Evolutionary conservation across 2,329 filamentous ascomycete species (phyloP).

Genomic region (Grosmannia serpens): DNA sequence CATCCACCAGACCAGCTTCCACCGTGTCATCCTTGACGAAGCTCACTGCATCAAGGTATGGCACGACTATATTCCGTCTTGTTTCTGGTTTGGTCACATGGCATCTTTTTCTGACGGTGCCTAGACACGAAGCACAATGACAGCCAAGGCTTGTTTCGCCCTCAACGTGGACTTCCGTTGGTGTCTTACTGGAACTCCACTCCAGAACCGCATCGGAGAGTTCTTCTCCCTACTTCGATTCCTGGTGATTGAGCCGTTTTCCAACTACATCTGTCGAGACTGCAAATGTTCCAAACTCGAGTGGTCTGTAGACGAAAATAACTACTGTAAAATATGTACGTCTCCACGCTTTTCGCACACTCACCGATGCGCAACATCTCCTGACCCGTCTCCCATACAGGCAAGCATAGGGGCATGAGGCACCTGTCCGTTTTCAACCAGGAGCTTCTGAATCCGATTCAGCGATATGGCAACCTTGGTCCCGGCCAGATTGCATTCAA

Average conservation of each 20-base stretch:
- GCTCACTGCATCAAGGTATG: constrained; percentile 68
- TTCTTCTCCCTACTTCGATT: constrained; percentile 94
- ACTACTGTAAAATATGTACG: constrained; percentile 24
- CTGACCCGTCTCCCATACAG: constrained; percentile 23
- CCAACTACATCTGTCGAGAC: constrained; percentile 85
- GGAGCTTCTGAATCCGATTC: constrained; percentile 79
- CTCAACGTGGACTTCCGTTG: constrained; percentile 82
- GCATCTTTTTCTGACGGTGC: no score
- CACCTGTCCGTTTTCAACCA: constrained; percentile 56
- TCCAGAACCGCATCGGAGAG: constrained; percentile 95
- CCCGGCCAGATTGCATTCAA: constrained; percentile 59
- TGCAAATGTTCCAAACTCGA: constrained; percentile 73
- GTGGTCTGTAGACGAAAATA: constrained; percentile 66
- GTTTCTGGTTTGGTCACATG: not conserved
- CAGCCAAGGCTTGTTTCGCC: constrained; percentile 90
- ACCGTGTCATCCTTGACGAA: constrained; percentile 88
- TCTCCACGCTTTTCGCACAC: not conserved
- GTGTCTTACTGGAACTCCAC: constrained; percentile 88
- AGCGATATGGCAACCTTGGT: constrained; percentile 47
- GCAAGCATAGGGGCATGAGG: constrained; percentile 41
- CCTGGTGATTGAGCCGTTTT: constrained; percentile 76
- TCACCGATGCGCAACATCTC: not conserved
- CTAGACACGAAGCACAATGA: constrained; percentile 67
- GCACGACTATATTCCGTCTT: not conserved
- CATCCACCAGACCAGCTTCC: constrained; percentile 78